These are phyloP conservation scores for Silene conica DNA, from an alignment of 148 eudicot species.

Conservation along the genomic window DNA sequence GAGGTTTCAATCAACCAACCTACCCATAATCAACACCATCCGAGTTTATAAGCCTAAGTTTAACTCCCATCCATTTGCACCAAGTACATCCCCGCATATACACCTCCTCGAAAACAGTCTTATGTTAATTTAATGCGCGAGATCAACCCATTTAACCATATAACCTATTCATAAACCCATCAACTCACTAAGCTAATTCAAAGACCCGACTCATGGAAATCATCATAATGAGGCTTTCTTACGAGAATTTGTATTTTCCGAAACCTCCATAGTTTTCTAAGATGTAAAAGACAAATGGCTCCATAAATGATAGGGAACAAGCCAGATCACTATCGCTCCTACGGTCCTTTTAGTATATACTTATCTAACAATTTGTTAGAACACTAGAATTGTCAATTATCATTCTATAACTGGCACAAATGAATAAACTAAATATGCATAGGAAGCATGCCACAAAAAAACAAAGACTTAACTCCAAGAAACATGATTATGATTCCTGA, in stretches of 20 bases:
- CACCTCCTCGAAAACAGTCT: not conserved
- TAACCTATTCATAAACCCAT: too few species aligned
- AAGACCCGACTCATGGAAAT: too few species aligned
- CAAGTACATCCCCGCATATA: too few species aligned
- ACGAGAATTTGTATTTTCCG: not conserved
- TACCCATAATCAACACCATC: conserved; percentile 6
- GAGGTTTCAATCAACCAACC: not conserved
- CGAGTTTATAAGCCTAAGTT: not conserved
- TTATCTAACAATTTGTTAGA: not conserved
- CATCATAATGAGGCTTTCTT: not conserved
- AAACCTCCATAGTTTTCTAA: not conserved
- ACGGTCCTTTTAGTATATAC: not conserved
- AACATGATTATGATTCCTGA: not conserved
- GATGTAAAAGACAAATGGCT: not conserved
- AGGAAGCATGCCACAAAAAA: not conserved
- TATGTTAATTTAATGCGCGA: not conserved
- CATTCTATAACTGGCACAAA: not conserved
- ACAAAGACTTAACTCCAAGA: not conserved
- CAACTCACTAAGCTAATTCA: too few species aligned
- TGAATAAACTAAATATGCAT: not conserved
- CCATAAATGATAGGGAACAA: not conserved
- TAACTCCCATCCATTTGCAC: not conserved
- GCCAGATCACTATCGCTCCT: not conserved
- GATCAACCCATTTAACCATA: not conserved
- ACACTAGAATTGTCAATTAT: not conserved